Conservation (phyloP, 345 rosid genomes). For the Eucalyptus pauciflora region DNA sequence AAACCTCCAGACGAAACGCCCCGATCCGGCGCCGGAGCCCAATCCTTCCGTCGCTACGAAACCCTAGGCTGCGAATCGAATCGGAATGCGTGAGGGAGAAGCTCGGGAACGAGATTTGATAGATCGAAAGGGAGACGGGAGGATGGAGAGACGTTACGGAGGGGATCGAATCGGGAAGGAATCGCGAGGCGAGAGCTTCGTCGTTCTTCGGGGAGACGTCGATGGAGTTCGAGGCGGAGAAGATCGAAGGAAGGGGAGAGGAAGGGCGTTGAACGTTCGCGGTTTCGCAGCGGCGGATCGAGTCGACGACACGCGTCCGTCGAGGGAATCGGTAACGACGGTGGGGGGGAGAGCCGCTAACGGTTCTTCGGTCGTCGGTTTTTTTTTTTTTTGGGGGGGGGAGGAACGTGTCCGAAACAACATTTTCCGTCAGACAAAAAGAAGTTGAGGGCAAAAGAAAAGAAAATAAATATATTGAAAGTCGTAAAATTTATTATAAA, state of each 20-base stretch:
- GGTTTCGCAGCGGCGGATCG: too few relatives aligned
- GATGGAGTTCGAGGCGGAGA: neutral
- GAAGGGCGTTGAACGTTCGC: too few relatives aligned
- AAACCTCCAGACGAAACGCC: neutral
- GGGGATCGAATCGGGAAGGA: neutral
- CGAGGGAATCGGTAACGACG: neutral
- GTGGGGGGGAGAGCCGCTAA: neutral
- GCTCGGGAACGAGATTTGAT: neutral
- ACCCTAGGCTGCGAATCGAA: neutral
- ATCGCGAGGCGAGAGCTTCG: neutral
- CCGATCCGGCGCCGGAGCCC: neutral
- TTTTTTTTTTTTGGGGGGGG: neutral
- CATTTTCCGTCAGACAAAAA: neutral
- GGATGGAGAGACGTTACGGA: neutral
- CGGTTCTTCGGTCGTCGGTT: neutral
- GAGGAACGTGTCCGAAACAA: neutral
- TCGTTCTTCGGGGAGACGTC: neutral
- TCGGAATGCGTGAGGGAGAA: neutral
- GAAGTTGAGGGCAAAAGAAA: neutral
- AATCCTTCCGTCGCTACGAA: neutral
- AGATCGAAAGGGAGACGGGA: neutral
- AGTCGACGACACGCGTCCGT: neutral
- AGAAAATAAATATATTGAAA: rapidly evolving
- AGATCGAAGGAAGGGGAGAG: neutral
- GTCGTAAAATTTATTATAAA: too few relatives aligned